Conservation (phyloP, 495 filamentous ascomycete species). For the Cetradonia linearis region DNA sequence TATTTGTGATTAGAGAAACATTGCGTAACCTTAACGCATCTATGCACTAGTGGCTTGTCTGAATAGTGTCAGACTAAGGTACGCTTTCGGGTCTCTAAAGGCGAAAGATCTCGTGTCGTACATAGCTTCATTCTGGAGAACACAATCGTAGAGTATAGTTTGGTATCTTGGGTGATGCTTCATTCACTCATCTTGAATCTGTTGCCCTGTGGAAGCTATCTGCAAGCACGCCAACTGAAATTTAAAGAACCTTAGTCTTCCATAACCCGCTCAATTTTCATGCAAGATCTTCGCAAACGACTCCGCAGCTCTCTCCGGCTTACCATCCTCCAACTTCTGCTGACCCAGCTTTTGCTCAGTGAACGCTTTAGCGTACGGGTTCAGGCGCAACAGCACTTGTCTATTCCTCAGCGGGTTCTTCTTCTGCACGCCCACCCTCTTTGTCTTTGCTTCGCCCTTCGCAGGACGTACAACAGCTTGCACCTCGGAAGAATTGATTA, state of each 20-base stretch:
- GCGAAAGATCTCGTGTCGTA: no score
- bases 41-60: no score
- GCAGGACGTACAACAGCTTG: conserved; percentile 84
- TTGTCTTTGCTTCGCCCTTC: conserved; percentile 80
- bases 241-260: neutral
- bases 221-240: neutral
- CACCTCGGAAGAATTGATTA: conserved; percentile 98
- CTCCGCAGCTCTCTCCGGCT: conserved; percentile 43
- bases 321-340: conserved; percentile 43
- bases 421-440: conserved; percentile 89
- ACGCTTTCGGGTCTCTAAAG: no score
- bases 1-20: neutral
- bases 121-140: neutral
- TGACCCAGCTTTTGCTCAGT: conserved; percentile 70
- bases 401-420: conserved; percentile 99
- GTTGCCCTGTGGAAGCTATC: neutral
- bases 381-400: conserved; percentile 92
- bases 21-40: no score
- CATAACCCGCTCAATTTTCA: conserved; percentile 38
- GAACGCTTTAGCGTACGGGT: conserved; percentile 89
- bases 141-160: neutral
- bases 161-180: neutral
- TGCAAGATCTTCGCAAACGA: conserved; percentile 42
- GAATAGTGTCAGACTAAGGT: no score
- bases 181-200: neutral